Evolutionary conservation across 495 filamentous ascomycete genomes (phyloP).

Genomic region (Tuber aestivum): DNA sequence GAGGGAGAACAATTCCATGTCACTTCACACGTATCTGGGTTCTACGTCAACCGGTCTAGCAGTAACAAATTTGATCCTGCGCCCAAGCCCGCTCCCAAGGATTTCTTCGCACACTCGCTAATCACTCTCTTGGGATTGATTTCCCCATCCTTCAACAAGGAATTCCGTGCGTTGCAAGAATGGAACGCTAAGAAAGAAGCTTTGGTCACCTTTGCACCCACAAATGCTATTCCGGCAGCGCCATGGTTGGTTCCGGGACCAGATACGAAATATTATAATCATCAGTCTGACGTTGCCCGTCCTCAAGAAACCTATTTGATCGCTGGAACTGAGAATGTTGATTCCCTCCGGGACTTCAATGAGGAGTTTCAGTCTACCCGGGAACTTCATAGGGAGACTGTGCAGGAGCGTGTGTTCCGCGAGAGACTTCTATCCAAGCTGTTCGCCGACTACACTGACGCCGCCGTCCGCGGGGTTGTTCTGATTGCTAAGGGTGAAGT

Average conservation of each 20-base stretch:
- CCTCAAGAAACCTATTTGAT: conserved; percentile 90
- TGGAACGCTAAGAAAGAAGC: conserved; percentile 77
- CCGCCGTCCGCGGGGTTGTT: conserved; percentile 86
- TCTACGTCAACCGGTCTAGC: conserved; percentile 90
- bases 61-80: conserved; percentile 88
- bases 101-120: conserved; percentile 72
- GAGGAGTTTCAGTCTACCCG: conserved; percentile 97
- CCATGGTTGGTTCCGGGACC: conserved; percentile 81
- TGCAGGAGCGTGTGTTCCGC: conserved; percentile 93
- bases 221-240: conserved; percentile 82
- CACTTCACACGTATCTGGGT: conserved; percentile 85
- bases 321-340: conserved; percentile 81
- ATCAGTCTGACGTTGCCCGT: conserved; percentile 76
- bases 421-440: conserved; percentile 91
- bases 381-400: conserved; percentile 83
- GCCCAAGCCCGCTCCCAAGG: conserved; percentile 64
- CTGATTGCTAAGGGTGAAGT: conserved; percentile 90
- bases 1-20: conserved; percentile 92
- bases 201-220: conserved; percentile 85
- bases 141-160: conserved; percentile 70
- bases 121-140: conserved; percentile 68
- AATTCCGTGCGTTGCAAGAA: conserved; percentile 71
- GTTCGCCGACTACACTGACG: conserved; percentile 95
- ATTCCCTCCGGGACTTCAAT: conserved; percentile 96
- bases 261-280: conserved; percentile 57